Evolutionary conservation across 1,139 yeast genomes (phyloP), one percentile per base, ranked within the genome.

Genomic region (Hyphopichia pseudoburtonii): DNA sequence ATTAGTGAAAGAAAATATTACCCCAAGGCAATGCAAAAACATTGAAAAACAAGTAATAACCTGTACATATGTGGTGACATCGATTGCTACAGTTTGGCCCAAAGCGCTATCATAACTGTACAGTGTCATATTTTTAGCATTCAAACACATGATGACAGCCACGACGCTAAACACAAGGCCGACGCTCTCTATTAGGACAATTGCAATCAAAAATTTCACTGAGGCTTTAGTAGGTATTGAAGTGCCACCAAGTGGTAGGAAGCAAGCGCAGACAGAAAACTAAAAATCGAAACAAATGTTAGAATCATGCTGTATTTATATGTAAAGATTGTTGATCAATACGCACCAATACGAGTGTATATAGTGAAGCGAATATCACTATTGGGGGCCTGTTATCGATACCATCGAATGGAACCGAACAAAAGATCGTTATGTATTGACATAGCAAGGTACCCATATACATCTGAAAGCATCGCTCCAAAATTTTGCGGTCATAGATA

Each of bases 331-430:
- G 15, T n/a, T 19, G n/a, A n/a, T n/a, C n/a, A n/a, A n/a, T n/a
- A 51, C 68, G 28, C 55, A 64, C 70, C 61, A 60, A 55, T 5
- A 59, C 35, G 7, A 63, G 38, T 30, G 61, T 50, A 39, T 47
- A 62, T n/a, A 62, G 38, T 23, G 52, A 50, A 4, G 66, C 57
- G 2, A 70, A 43, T 1, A 62, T 41, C 3, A 54, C 44, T 2
- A 63, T 46, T 1, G 53, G 37, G 0, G 80, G 78, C 19, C 74
- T 51, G 36, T 70, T 62, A 23, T 58, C 62, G 7, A 75, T 62
- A 14, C 60, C 66, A 16, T 73, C 71, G 42, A 68, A 69, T 1
- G 78, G 76, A 25, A 71, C 64, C 2, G 66, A 61, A 16, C 61
- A 52, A 43, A 67, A 75, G 30, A 68, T 59, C 22, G 62, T 49